phyloP scores from a whole-genome alignment of 1,284 basidiomycete species.

The Volvariella surrecta region DNA sequence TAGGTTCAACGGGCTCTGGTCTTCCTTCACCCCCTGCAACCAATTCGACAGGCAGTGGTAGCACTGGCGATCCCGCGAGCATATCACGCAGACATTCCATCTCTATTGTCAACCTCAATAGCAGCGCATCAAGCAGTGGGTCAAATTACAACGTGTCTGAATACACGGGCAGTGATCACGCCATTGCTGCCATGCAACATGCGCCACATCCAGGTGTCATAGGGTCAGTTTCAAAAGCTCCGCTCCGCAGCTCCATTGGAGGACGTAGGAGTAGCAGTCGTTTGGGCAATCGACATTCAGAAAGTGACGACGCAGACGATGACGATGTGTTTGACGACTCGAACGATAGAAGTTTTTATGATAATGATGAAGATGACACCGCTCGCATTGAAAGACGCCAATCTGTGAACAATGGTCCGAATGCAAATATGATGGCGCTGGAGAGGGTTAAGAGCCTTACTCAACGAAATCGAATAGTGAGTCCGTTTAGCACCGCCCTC shows the following conservation, averaged over 20 bases:
- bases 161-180: slow-evolving; percentile 18
- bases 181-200: slow-evolving; percentile 13
- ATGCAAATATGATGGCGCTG: slow-evolving; percentile 48
- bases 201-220: slow-evolving; percentile 6
- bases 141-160: slow-evolving; percentile 6
- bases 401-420: slow-evolving; percentile 19
- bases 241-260: slow-evolving; percentile 3
- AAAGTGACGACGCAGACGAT: slow-evolving; percentile 18
- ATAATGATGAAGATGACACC: slow-evolving; percentile 57
- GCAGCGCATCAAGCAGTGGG: slow-evolving; percentile 17
- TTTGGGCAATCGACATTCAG: slow-evolving; percentile 9
- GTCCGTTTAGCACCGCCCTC: slow-evolving; percentile 13
- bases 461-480: slow-evolving; percentile 63
- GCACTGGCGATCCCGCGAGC: slow-evolving; percentile 53
- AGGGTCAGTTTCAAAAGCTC: slow-evolving; percentile 14
- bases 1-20: slow-evolving; percentile 44
- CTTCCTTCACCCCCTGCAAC: slow-evolving; percentile 73
- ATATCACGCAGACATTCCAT: slow-evolving; percentile 30
- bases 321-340: slow-evolving; percentile 17
- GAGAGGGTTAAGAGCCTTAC: slow-evolving; percentile 61
- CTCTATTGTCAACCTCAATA: slow-evolving; percentile 16
- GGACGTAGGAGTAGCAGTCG: slow-evolving; percentile 11
- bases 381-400: slow-evolving; percentile 40
- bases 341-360: slow-evolving; percentile 21
- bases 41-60: slow-evolving; percentile 73